phyloP scores from a whole-genome alignment of 495 filamentous ascomycete species.

The Hypoxylon rickii region DNA sequence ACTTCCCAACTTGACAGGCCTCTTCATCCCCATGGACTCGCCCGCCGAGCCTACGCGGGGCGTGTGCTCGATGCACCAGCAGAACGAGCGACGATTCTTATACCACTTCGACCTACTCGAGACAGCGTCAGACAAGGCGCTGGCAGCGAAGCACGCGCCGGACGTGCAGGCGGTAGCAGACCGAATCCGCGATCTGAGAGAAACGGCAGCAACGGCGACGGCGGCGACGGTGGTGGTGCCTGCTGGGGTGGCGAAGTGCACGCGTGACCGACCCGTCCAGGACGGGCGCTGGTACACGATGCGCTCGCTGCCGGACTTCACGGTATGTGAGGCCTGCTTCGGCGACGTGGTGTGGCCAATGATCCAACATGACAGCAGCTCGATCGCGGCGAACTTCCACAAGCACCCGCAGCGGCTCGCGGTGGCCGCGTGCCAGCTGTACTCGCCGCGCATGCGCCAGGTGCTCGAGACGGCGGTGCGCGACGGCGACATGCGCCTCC shows the following conservation, averaged over 20 bases:
- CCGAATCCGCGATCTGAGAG: conserved; percentile 39
- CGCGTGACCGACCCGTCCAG: conserved; percentile 30
- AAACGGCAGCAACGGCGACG: not conserved
- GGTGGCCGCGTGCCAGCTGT: conserved; percentile 70
- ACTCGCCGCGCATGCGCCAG: conserved; percentile 72
- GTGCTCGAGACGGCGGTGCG: conserved; percentile 64
- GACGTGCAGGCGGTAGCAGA: conserved; percentile 45
- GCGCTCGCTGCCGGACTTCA: conserved; percentile 45
- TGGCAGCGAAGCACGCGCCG: conserved; percentile 36
- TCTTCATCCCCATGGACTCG: conserved; percentile 44
- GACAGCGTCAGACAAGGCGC: conserved; percentile 44
- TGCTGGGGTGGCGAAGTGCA: no score
- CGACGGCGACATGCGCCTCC: conserved; percentile 58
- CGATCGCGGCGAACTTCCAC: conserved; percentile 63
- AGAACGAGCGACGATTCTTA: conserved; percentile 42
- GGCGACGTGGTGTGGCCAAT: conserved; percentile 69
- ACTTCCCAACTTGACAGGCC: conserved; percentile 47
- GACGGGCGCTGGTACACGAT: conserved; percentile 47
- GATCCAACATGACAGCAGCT: conserved; percentile 48
- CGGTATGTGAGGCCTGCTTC: conserved; percentile 62
- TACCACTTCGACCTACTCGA: conserved; percentile 51
- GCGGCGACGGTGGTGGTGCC: conserved; percentile 2
- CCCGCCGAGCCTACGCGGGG: conserved; percentile 41
- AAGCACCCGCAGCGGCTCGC: conserved; percentile 51
- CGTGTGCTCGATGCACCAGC: conserved; percentile 49